Conservation (phyloP, 2,329 filamentous ascomycete species). For the Calonectria honghensis region DNA sequence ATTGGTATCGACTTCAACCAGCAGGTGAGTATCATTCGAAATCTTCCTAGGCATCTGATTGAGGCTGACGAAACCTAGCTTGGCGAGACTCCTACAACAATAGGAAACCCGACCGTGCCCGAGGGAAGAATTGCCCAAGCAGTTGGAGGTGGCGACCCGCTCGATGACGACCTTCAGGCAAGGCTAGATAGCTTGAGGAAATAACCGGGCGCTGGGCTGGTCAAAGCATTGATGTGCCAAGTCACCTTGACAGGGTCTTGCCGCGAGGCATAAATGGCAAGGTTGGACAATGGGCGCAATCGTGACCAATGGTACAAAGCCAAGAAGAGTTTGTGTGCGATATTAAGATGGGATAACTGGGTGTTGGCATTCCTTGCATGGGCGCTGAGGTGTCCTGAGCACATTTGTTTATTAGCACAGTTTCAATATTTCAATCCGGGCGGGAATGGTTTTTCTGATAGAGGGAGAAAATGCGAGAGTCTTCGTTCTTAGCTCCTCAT, state of each 20-base stretch:
- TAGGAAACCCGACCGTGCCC: constrained; percentile 83
- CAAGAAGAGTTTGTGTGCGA: constrained; percentile 17
- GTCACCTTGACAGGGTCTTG: constrained; percentile 15
- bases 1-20: constrained; percentile 96
- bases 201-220: constrained; percentile 55
- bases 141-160: constrained; percentile 79
- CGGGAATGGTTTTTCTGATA: constrained; percentile 44
- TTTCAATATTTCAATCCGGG: constrained; percentile 42
- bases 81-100: constrained; percentile 90
- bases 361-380: constrained; percentile 47
- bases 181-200: constrained; percentile 89
- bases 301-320: constrained; percentile 12
- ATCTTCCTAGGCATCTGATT: constrained; percentile 52
- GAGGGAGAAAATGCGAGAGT: constrained; percentile 36
- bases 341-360: constrained; percentile 26
- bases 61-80: constrained; percentile 73
- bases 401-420: constrained; percentile 44
- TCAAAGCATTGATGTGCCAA: constrained; percentile 9
- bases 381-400: constrained; percentile 54
- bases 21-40: constrained; percentile 77
- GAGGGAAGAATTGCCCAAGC: constrained; percentile 91
- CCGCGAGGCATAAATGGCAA: constrained; percentile 19
- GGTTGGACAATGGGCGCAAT: constrained; percentile 29
- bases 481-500: constrained; percentile 14
- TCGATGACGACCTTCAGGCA: constrained; percentile 96